Base-by-base conservation (phyloP, 495 filamentous ascomycete genomes). In the Penicillium flavigenum region DNA sequence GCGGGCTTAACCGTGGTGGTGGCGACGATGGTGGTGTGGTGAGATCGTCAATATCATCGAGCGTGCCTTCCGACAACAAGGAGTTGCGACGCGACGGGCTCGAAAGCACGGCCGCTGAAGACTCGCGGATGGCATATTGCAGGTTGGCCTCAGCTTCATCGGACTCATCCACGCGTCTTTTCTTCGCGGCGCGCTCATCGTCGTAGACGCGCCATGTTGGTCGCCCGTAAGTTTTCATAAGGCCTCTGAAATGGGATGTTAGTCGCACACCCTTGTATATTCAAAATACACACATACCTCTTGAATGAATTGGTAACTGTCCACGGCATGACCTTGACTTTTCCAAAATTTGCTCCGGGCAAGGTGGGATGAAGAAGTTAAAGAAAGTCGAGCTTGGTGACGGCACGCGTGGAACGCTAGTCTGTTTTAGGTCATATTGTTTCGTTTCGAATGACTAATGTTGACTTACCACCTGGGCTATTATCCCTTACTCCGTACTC, bases 261-360 rank as follows among this genome's bases (percentile, higher is more conserved):
- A 57, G 47, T 62, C 10, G 27, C 7, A 29, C 27, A 26, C 38
- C 41, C 12, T 8, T 17, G 44, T 20, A 14, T 19, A 26, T 20
- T 19, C 47, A 22, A 5, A 31, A 10, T 43, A n/a, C 2, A 20
- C 16, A 58, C 65, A 20, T 72, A 82, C 79, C 79, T 74, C 70
- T 80, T 82, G 54, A 81, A 82, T 61, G 79, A 82, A 72, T 82
- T 82, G 62, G 79, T 81, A 57, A 82, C 79, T 57, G 78, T 81
- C 70, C 77, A 82, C 71, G 79, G 78, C 79, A 82, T 82, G 63
- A 68, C 72, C 68, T 64, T 69, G 58, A 60, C 63, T 60, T 44
- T 54, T 26, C 42, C 31, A 31, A 46, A 47, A 39, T 16, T 41
- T 24, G 36, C 36, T 27, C 47, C 56, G 63, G 59, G 44, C 58